phyloP scores from a whole-genome alignment of 306 rosid species.

The Vigna mungo region DNA sequence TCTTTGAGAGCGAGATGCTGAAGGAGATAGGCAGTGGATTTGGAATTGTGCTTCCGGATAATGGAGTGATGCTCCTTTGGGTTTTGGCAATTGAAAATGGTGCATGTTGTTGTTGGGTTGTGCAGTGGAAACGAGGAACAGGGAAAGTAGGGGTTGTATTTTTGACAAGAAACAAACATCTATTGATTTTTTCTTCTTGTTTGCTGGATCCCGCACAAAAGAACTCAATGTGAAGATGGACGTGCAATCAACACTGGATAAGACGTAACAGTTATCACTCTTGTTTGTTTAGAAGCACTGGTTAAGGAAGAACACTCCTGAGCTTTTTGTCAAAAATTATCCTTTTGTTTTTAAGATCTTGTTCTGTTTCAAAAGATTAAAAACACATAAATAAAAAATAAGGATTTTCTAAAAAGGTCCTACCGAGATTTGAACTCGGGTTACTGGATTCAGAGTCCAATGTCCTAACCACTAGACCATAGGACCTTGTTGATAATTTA shows the following conservation, averaged over 20 bases:
- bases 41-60: constrained; percentile 77
- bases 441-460: neutral
- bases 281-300: neutral
- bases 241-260: constrained; percentile 39
- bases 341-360: too few species aligned
- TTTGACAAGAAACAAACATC: constrained; percentile 56
- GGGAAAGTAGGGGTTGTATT: constrained; percentile 40
- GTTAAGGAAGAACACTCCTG: neutral
- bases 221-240: constrained; percentile 7
- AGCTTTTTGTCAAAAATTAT: too few species aligned
- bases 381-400: too few species aligned
- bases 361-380: too few species aligned
- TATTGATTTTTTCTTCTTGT: neutral
- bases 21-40: constrained; percentile 65
- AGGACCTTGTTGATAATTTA: neutral
- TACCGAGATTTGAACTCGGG: neutral
- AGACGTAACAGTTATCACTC: constrained; percentile 30
- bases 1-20: constrained; percentile 46
- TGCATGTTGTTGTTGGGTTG: constrained; percentile 36
- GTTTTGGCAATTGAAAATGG: constrained; percentile 49
- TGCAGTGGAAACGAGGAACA: constrained; percentile 32
- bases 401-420: neutral
- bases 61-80: constrained; percentile 44
- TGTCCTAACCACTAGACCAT: neutral
- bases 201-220: neutral